Base-by-base conservation (phyloP, 306 rosid species). In the Macrotyloma uniflorum region DNA sequence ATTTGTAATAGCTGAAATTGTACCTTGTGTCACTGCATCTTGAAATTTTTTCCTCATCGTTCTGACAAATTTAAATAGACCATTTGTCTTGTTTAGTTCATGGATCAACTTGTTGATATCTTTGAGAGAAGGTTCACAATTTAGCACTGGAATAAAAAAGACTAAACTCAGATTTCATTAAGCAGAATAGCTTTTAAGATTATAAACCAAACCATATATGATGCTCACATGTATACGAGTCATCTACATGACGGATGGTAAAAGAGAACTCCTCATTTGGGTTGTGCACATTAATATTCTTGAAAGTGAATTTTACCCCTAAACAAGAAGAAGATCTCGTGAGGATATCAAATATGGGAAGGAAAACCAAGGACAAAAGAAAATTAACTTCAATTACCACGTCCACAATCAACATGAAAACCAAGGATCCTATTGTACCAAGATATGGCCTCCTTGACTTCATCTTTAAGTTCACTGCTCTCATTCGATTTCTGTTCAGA, bases 261-360 rank as follows among this genome's bases (percentile, higher is more conserved):
- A 92, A 86, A 53, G 77, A 79, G 83, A 67, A 92, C 71, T 88
- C 90, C 78, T 88, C 78, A 43, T 81, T 53, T 19, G 93, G 89
- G 79, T 84, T 83, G 47, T 80, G 78, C 6, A 5, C 7, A 67
- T 59, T 75, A 22, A 92, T 75, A 72, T 88, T 90, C 83, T 86
- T 87, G 87, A 92, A 92, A 36, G 88, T 78, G 72, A 92, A 92
- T 79, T 67, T 92, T 33, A 92, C 90, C 78, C 97, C 97, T 90
- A 20, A 9, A 16, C 66, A 46, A 51, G 18, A 62, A 61, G 18
- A 57, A 61, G 40, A 67, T 15, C 43, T 49, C 10, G 46, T 70
- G 61, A 74, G 62, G 46, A n/a, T 46, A 72, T 32, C 81, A 74
- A 18, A 71, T 18, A 19, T 71, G 10, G 33, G 67, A 32, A 59